Evolutionary conservation across 2,329 filamentous ascomycete genomes (phyloP).

Genomic region (Trichoderma atrobrunneum): DNA sequence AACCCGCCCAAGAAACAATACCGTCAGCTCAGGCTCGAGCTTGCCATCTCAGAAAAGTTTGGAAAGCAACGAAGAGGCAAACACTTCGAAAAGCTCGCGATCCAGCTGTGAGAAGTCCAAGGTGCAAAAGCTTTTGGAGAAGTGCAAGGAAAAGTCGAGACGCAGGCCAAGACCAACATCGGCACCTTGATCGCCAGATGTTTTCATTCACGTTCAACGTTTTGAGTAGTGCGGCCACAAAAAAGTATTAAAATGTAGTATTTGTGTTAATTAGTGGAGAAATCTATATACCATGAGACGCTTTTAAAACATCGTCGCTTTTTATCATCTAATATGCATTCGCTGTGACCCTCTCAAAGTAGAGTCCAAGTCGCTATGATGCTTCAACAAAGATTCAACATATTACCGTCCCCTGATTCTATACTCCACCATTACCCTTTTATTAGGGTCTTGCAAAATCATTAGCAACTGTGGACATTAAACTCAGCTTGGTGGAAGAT

Average conservation of each 20-base stretch:
- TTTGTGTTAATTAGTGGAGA: neutral
- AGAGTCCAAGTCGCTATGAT: neutral
- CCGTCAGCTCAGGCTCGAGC: conserved; percentile 6
- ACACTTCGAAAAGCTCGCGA: neutral
- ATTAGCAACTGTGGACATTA: neutral
- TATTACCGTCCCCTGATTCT: neutral
- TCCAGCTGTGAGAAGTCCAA: neutral
- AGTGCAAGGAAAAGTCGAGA: neutral
- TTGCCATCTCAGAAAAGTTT: conserved; percentile 3
- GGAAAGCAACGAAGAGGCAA: neutral
- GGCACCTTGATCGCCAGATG: neutral
- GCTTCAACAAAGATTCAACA: neutral
- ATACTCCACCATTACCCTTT: neutral
- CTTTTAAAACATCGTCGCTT: neutral
- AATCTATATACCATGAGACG: neutral
- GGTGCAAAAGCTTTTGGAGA: conserved; percentile 10
- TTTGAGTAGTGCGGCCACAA: neutral
- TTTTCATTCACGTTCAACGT: neutral
- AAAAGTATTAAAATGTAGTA: neutral
- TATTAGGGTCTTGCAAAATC: neutral
- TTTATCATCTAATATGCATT: neutral
- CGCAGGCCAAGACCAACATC: neutral
- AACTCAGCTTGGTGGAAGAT: too few relatives aligned
- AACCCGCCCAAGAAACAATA: neutral
- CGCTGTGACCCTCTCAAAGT: neutral